Conservation (phyloP, 2,329 filamentous ascomycete species). For the Fusarium dlaminii region DNA sequence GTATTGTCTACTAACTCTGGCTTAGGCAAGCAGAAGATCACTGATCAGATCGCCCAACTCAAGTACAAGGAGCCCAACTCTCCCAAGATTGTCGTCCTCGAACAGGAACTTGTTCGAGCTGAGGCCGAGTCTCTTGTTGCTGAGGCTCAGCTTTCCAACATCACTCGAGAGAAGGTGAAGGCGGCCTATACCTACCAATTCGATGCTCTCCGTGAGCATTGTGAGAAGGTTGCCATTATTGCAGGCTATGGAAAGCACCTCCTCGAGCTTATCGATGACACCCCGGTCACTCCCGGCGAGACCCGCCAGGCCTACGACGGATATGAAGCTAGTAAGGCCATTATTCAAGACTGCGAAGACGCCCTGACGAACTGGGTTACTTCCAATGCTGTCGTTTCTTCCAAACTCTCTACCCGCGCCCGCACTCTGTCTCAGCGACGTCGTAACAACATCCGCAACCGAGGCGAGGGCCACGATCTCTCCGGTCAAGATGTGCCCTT, state of each 20-base stretch:
- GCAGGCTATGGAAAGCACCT: conserved; percentile 98
- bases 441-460: conserved; percentile 73
- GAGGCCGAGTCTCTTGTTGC: conserved; percentile 99
- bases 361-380: conserved; percentile 96
- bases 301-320: conserved; percentile 96
- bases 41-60: conserved; percentile 96
- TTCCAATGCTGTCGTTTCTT: conserved; percentile 86
- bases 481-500: conserved; percentile 83
- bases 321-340: conserved; percentile 97
- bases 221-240: conserved; percentile 97
- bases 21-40: conserved; percentile 97
- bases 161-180: conserved; percentile 99
- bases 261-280: conserved; percentile 96
- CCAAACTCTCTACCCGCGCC: conserved; percentile 86
- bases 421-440: conserved; percentile 89
- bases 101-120: conserved; percentile 97
- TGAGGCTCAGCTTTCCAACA: conserved; percentile 98
- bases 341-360: conserved; percentile 99
- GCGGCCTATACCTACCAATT: conserved; percentile 98
- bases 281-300: conserved; percentile 95
- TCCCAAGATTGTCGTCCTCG: conserved; percentile 94
- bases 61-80: conserved; percentile 99
- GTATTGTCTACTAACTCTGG: conserved; percentile 2
- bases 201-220: conserved; percentile 95
- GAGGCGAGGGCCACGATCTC: conserved; percentile 81